Base-by-base conservation (phyloP, 148 eudicot genomes). In the Rhododendron kiyosumense region DNA sequence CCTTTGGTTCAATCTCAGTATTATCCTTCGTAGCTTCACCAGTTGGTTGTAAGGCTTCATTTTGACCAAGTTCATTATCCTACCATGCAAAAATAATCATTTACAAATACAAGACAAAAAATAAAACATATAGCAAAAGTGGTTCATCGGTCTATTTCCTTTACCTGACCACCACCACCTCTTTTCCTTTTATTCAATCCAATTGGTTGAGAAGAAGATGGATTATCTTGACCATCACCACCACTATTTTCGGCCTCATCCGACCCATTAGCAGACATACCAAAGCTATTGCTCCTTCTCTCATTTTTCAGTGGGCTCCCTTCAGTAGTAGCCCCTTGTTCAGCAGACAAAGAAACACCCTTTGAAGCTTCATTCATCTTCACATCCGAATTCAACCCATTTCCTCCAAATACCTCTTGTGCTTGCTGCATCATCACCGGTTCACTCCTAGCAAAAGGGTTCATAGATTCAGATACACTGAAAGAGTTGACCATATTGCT, bases 151-250 rank as follows among this genome's bases (percentile, higher is more conserved):
- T 54, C 45, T 30, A 71, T 71, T 71, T 32, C 41, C 38, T 48
- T 54, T 91, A 95, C 99, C 98, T 94, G 95, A 59, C 86, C 92
- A 83, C 67, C 85, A 59, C 86, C 92, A 84, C 67, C 86, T 89
- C 98, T 90, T 91, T 91, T 94, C 87, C 98, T 91, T 91, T 97
- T 97, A 93, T 90, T 97, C 17, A 85, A 85, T 54, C 92, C 92
- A 48, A 82, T 74, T 81, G 89, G 87, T 88, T 93, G 91, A 59
- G 88, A 69, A 69, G 92, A 87, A 69, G 92, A 86, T 61, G 86
- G 86, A 85, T 90, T 94, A 83, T 89, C 95, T 86, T 92, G 92
- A 76, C 88, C 91, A 71, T 82, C 87, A 67, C 87, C 88, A 7
- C 94, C 92, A 83, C 93, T 90, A 45, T 92, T 91, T 82, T 89